Evolutionary conservation across 345 rosid genomes (phyloP).

Genomic region (Ailanthus altissimus): DNA sequence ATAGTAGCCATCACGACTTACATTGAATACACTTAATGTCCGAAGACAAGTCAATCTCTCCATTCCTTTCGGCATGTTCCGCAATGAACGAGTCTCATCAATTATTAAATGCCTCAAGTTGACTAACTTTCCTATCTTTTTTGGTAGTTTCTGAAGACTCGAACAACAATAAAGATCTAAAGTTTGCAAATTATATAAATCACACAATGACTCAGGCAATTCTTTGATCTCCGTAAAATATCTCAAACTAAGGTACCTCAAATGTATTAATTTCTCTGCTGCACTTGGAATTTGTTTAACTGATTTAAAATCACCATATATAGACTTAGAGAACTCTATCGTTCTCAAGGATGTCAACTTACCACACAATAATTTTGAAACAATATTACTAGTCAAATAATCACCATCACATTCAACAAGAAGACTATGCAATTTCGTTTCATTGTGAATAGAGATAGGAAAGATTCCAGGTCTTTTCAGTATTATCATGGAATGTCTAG

Average conservation of each 20-base stretch:
- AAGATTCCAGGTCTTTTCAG: not conserved
- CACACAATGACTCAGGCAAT: slow-evolving; percentile 24
- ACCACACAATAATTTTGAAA: not conserved
- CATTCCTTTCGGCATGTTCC: slow-evolving; percentile 18
- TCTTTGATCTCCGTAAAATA: not conserved
- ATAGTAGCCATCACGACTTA: too few species aligned
- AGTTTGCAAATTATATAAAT: slow-evolving; percentile 23
- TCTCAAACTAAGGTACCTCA: too few species aligned
- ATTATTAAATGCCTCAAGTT: too few species aligned
- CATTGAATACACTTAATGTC: not conserved
- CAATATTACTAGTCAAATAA: not conserved
- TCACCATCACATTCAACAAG: not conserved
- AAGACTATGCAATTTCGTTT: slow-evolving; percentile 28
- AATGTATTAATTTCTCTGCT: slow-evolving; percentile 15
- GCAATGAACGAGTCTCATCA: not conserved
- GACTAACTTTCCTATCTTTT: slow-evolving; percentile 17
- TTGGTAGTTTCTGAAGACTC: not conserved
- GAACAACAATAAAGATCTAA: not conserved
- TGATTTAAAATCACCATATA: too few species aligned
- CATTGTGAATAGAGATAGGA: not conserved
- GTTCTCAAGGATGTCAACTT: not conserved
- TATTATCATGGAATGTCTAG: not conserved
- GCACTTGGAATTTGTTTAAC: slow-evolving; percentile 14
- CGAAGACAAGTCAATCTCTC: slow-evolving; percentile 15
- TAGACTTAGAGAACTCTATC: not conserved